Evolutionary conservation across 345 rosid species (phyloP).

Genomic region (Salix udensis): DNA sequence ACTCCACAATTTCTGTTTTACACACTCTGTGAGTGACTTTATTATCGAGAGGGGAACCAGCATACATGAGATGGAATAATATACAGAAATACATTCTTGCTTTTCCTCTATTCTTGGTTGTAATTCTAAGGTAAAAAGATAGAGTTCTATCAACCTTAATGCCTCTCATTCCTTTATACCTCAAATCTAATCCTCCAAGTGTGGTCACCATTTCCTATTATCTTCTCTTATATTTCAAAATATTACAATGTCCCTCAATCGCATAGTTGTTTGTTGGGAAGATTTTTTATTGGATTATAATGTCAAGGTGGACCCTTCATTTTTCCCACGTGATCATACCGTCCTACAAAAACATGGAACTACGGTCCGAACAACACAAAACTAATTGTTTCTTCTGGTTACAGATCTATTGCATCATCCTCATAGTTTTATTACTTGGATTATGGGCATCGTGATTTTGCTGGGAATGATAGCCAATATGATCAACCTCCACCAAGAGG

Average conservation of each 20-base stretch:
- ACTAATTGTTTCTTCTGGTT: conserved; percentile 60
- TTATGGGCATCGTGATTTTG: conserved; percentile 70
- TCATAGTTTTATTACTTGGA: conserved; percentile 80
- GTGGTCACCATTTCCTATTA: too few relatives aligned
- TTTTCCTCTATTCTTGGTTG: too few relatives aligned
- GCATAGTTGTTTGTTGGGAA: conserved; percentile 82
- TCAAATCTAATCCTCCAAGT: too few relatives aligned
- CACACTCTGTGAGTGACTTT: too few relatives aligned
- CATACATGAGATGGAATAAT: too few relatives aligned
- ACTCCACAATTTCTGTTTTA: too few relatives aligned
- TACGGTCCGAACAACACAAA: conserved; percentile 67
- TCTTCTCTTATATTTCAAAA: too few relatives aligned
- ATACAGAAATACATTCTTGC: too few relatives aligned
- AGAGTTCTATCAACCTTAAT: too few relatives aligned
- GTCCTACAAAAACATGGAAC: conserved; percentile 82
- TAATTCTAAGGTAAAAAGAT: too few relatives aligned
- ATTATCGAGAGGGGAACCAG: too few relatives aligned
- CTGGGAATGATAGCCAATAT: conserved; percentile 71
- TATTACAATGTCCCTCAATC: conserved; percentile 44
- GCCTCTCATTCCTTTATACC: too few relatives aligned
- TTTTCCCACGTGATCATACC: conserved; percentile 53
- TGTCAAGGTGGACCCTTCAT: conserved; percentile 46
- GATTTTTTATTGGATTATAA: conserved; percentile 54
- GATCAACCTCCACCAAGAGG: conserved; percentile 30
- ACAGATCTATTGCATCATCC: conserved; percentile 74